phyloP scores from a whole-genome alignment of 1,284 basidiomycete species.

The Xanthoconium separans region DNA sequence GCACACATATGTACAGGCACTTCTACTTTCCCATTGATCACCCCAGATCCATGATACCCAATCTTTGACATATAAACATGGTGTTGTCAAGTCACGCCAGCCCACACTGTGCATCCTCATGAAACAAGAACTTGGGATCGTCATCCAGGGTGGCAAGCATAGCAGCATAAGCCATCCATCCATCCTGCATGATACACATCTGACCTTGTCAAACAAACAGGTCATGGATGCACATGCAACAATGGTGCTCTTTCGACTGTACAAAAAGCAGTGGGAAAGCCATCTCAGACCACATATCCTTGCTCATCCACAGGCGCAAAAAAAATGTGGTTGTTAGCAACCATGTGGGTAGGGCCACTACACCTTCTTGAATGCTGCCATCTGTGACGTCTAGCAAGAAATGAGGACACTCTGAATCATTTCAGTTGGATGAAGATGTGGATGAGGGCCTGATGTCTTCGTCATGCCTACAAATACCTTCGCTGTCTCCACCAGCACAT shows the following conservation, averaged over 20 bases:
- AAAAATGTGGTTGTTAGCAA: neutral
- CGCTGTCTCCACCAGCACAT: neutral
- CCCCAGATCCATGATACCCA: conserved; percentile 85
- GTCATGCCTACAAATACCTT: neutral
- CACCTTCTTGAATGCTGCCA: neutral
- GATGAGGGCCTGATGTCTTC: conserved; percentile 16
- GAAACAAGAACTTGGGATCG: conserved; percentile 77
- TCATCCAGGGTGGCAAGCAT: conserved; percentile 89
- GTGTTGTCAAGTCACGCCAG: conserved; percentile 59
- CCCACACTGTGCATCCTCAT: conserved; percentile 83
- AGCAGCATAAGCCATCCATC: conserved; percentile 61
- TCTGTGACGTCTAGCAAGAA: conserved; percentile 12
- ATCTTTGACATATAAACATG: conserved; percentile 54
- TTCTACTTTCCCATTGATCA: conserved; percentile 89
- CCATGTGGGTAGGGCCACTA: neutral
- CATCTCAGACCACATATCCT: conserved; percentile 31
- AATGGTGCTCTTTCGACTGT: conserved; percentile 92
- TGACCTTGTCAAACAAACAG: conserved; percentile 40
- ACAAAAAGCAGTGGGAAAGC: conserved; percentile 85
- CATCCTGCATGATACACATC: neutral
- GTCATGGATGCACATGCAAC: conserved; percentile 89
- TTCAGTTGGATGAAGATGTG: conserved; percentile 4
- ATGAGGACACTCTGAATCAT: conserved; percentile 21
- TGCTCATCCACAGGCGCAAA: neutral
- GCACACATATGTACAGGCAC: conserved; percentile 50